Evolutionary conservation across 495 filamentous ascomycete genomes (phyloP).

Genomic region (Penicillium ochrochloron): DNA sequence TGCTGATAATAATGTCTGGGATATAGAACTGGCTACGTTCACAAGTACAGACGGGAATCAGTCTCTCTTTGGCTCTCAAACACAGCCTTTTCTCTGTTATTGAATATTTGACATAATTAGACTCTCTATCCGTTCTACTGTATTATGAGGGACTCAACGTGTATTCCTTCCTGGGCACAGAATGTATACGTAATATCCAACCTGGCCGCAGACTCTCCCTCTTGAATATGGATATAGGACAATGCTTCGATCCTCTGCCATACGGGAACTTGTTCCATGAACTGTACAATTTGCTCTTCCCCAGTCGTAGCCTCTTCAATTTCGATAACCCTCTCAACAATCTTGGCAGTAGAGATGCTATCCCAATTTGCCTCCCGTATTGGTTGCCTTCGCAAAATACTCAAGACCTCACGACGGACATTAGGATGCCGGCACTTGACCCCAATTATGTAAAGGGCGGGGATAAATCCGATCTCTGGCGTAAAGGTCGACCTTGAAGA

Average conservation of each 20-base stretch:
- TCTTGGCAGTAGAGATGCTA: conserved; percentile 32
- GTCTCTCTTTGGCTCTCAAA: neutral
- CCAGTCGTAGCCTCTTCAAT: conserved; percentile 9
- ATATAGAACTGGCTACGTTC: no score
- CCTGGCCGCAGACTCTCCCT: neutral
- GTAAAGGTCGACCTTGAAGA: neutral
- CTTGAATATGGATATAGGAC: neutral
- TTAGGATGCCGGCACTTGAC: neutral
- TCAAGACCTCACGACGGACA: neutral
- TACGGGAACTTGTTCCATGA: neutral
- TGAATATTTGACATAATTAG: neutral
- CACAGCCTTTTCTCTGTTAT: neutral
- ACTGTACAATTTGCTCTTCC: neutral
- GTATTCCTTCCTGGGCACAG: neutral
- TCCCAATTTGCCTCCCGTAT: conserved; percentile 40
- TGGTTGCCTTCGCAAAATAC: conserved; percentile 32
- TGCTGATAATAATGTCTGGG: no score
- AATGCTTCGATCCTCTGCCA: neutral
- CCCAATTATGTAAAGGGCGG: conserved; percentile 1
- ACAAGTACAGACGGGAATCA: neutral
- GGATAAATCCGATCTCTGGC: neutral
- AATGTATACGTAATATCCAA: neutral
- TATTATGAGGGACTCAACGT: neutral
- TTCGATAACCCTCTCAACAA: conserved; percentile 37
- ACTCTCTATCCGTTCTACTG: neutral